Percentiles rank a stretch among this genome's conserved stretches.
Evolutionary conservation across 1,139 yeast genomes (phyloP).

Genomic region (Starmera stellimalicola): DNA sequence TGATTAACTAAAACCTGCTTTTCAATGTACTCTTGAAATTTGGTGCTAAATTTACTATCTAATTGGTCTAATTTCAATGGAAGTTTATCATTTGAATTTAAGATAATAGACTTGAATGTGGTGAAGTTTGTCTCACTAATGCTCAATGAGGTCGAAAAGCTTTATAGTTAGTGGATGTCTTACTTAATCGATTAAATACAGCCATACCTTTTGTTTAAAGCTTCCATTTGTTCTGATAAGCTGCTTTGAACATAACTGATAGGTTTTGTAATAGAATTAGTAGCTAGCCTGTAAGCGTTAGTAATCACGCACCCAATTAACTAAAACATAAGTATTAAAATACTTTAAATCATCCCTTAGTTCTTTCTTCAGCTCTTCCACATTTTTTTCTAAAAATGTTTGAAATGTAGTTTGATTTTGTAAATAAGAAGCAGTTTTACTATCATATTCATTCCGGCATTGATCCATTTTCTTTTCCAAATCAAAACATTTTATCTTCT

Average conservation of each 20-base stretch:
- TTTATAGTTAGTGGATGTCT: not conserved
- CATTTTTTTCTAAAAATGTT: not conserved
- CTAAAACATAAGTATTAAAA: not conserved
- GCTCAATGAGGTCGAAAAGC: not conserved
- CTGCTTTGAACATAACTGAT: not conserved
- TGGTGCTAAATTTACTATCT: not conserved
- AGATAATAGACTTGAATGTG: not conserved
- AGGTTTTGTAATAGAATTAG: not conserved
- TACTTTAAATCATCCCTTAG: not conserved
- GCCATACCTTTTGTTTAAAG: not conserved
- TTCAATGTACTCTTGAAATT: not conserved
- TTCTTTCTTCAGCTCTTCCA: not conserved
- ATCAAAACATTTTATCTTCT: slow-evolving; percentile 14
- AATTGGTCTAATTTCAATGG: not conserved
- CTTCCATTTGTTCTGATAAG: not conserved
- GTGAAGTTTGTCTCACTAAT: not conserved
- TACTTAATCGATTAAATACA: too few relatives aligned
- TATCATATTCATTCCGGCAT: slow-evolving; percentile 14
- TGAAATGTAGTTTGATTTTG: slow-evolving; percentile 4
- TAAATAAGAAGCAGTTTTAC: slow-evolving; percentile 4
- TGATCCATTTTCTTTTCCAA: slow-evolving; percentile 12
- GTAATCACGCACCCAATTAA: not conserved
- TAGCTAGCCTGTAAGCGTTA: not conserved
- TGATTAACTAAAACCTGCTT: not conserved
- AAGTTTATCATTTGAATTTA: not conserved